Evolutionary conservation across 192 early-diverging fungal genomes (phyloP), one percentile per base, ranked within the genome.

Genomic region (Coemansia asiatica): DNA sequence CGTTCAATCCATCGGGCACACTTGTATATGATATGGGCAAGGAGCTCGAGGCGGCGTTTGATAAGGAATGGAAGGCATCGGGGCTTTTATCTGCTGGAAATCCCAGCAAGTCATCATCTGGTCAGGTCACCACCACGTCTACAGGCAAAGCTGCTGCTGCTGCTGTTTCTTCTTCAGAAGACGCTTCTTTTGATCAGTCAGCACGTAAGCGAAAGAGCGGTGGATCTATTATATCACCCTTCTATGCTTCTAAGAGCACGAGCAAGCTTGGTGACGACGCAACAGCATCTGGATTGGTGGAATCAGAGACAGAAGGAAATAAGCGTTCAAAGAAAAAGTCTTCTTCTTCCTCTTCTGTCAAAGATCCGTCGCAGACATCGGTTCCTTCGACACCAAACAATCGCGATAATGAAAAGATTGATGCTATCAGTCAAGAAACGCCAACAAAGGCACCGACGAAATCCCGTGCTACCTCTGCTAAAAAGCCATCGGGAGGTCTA

Each of bases 1-100:
- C 56, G 1, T 95, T 90, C 56, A 95, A 95, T 73, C 87, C 87
- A n/a, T 75, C 83, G 0, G 75, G 74, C 49, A 89, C 87, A 5
- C 84, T 79, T 33, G 91, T 94, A 0, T 77, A 88, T 55, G 76
- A 81, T 10, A 84, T 90, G 77, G 86, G 88, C 15, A 66, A 84
- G 56, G 62, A 69, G 0, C 51, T 95, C 0, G 81, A 88, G 44
- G 63, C 69, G 0, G 65, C 57, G 18, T 91, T 90, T 71, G 80
- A 89, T 25, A n/a, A 69, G 10, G 72, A 79, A 65, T 75, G 85
- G 83, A 53, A 23, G 10, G 75, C 64, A 51, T 22, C 64, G 26
- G 61, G 29, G 4, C 16, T 63, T 3, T 16, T 28, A 4, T 12
- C 51, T 3, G 25, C n/a, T n/a, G n/a, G n/a, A n/a, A n/a, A 23